Base-by-base conservation (phyloP, 2,329 filamentous ascomycete genomes). In the Coniochaeta pulveracea region DNA sequence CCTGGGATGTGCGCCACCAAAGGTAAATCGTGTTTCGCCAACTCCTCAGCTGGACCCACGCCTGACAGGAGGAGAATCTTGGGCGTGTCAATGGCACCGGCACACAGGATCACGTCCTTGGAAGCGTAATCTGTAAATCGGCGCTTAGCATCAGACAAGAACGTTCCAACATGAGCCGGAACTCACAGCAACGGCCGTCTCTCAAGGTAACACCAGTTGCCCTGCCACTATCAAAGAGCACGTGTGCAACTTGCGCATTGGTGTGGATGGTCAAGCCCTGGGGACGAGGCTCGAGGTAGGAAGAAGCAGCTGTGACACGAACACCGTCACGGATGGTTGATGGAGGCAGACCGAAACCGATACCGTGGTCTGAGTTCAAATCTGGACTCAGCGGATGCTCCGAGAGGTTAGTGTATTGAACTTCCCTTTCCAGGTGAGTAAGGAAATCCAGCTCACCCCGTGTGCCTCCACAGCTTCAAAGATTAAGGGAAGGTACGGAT, bases 61-160 rank as follows among this genome's bases (percentile, higher is more conserved):
- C 32, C 32, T 2, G 32, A 34, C 6, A 34, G 32, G 5, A 34
- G 32, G 12, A 34, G 32, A 6, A 25, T 9, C n/a, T 34, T 12
- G 14, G 32, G 32, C 3, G 32, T 34, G 22, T 12, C 8, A 5
- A 34, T 5, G 10, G 22, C 32, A 16, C 32, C 32, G 7, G 19
- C 32, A 4, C 19, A 34, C 10, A 34, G 9, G 22, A 34, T 19
- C 4, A 34, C 14, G 17, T 34, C 32, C 8, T 18, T 26, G 6
- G 10, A 23, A n/a, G 12, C 21, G 16, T 26, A 19, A 11, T n/a
- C 4, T 19, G 21, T 23, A n/a, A n/a, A n/a, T n/a, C n/a, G n/a
- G n/a, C n/a, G n/a, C n/a, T n/a, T n/a, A n/a, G n/a, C n/a, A n/a
- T n/a, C n/a, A n/a, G n/a, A n/a, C n/a, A n/a, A n/a, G n/a, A n/a